These are phyloP conservation scores for Volvox carteri DNA, from an alignment of 163 green algal species.

Conservation along the genomic window DNA sequence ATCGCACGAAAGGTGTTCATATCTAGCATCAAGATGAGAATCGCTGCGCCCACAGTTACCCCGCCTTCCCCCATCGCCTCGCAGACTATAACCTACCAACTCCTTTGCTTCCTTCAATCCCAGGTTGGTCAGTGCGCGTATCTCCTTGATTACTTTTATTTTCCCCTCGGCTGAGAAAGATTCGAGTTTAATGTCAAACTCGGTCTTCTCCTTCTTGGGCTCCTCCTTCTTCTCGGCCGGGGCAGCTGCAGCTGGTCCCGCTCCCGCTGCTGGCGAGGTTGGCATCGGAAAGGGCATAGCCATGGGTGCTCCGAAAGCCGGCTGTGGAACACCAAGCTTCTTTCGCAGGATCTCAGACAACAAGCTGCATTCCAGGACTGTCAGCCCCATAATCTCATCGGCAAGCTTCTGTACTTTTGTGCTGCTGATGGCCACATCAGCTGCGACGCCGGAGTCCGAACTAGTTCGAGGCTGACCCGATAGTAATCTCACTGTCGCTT, in stretches of 20 bases:
- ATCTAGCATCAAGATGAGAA: too few relatives aligned
- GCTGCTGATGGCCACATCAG: constrained; percentile 8
- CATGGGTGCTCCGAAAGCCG: constrained; percentile 69
- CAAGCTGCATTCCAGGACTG: constrained; percentile 89
- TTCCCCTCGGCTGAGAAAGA: constrained; percentile 92
- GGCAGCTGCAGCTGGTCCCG: constrained; percentile 61
- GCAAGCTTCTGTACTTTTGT: constrained; percentile 79
- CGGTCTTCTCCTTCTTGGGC: constrained; percentile 93
- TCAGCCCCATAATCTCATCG: constrained; percentile 86
- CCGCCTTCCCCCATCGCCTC: neutral
- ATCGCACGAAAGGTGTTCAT: too few relatives aligned
- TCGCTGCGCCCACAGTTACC: too few relatives aligned
- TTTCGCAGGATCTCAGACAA: constrained; percentile 90
- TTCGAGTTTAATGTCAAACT: constrained; percentile 97
- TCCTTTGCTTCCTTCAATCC: constrained; percentile 99
- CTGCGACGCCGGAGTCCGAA: neutral
- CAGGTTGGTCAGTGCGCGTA: constrained; percentile 91
- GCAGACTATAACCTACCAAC: constrained; percentile 76
- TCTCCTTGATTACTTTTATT: constrained; percentile 99
- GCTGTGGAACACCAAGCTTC: constrained; percentile 79
- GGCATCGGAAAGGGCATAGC: constrained; percentile 64
- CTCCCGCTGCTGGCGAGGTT: constrained; percentile 59
- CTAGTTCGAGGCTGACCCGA: constrained; percentile 12
- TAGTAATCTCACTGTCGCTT: neutral
- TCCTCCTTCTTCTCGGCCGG: constrained; percentile 72